These are phyloP conservation scores for Schrenkiella parvula DNA, from an alignment of 345 rosid genomes.

Conservation along the genomic window DNA sequence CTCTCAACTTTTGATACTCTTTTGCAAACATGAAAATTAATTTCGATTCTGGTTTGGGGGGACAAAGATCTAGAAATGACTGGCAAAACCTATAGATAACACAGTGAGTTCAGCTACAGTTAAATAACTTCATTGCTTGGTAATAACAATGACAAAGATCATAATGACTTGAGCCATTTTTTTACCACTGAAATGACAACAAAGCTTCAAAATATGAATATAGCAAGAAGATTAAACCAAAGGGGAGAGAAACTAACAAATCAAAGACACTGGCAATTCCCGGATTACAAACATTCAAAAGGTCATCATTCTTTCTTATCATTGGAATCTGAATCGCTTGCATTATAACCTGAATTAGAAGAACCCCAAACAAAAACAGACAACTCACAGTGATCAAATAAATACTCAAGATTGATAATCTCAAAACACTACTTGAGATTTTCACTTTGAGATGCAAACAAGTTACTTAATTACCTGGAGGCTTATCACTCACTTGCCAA, in stretches of 20 bases:
- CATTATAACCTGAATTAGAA: constrained; percentile 51
- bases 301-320: constrained; percentile 28
- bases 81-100: background rate
- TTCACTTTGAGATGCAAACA: background rate
- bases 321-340: constrained; percentile 72
- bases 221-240: constrained; percentile 1
- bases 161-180: background rate
- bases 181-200: background rate
- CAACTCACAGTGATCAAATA: background rate
- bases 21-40: background rate
- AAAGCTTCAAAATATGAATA: constrained; percentile 15
- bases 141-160: constrained; percentile 3
- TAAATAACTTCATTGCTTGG: background rate
- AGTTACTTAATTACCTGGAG: constrained; percentile 45
- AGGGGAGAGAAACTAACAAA: constrained; percentile 16
- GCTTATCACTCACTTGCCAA: constrained; percentile 64
- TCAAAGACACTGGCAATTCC: constrained; percentile 6
- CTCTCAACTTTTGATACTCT: background rate
- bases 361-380: background rate
- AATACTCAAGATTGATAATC: background rate
- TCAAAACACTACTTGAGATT: background rate
- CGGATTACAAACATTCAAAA: constrained; percentile 14
- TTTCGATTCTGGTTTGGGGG: background rate
- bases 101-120: background rate
- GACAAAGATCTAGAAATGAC: background rate